Base-by-base conservation (phyloP, 140 eudicot species). In the Cichorium intybus region DNA sequence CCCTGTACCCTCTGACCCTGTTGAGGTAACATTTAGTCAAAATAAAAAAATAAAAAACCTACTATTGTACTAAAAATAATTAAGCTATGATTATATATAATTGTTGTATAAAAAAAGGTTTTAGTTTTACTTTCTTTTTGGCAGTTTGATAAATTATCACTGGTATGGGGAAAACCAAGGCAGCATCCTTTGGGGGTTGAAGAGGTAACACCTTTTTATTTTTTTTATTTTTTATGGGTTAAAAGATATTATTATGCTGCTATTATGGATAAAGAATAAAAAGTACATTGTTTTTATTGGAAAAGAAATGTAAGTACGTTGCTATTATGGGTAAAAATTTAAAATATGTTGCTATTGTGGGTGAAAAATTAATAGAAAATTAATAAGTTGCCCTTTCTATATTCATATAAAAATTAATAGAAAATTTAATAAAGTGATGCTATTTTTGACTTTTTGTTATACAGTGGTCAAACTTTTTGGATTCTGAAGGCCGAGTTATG, bases 101-200 rank as follows among this genome's bases (percentile, higher is more conserved):
- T n/a, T n/a, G n/a, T n/a, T n/a, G n/a, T n/a, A n/a, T n/a, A n/a
- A n/a, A n/a, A n/a, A n/a, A 35, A 35, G 2, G 1, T 35, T 1
- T 37, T 10, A 10, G 1, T 37, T 10, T 21, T 16, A 9, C 28
- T 2, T 37, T 31, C 22, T 27, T 47, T 62, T 77, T 75, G 75
- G 53, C 97, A 93, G 99, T 69, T 88, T 48, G 95, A 93, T 60
- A 93, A 80, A 70, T 47, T 85, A 65, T 51, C 95, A 35, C 83
- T 85, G 47, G 90, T 86, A 59, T 93, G 99, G 97, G 99, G 99
- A 55, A 81, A 88, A 66, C 99, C 97, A 70, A 90, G 97, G 2
- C 99, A 88, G 63, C 85, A 84, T 73, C 94, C 97, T 28, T 49
- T 93, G 77, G 87, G 94, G 35, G 51, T 31, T 75, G 83, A 79